Base-by-base conservation (phyloP, 139 green algal species). In the Astrephomene gubernaculifera region DNA sequence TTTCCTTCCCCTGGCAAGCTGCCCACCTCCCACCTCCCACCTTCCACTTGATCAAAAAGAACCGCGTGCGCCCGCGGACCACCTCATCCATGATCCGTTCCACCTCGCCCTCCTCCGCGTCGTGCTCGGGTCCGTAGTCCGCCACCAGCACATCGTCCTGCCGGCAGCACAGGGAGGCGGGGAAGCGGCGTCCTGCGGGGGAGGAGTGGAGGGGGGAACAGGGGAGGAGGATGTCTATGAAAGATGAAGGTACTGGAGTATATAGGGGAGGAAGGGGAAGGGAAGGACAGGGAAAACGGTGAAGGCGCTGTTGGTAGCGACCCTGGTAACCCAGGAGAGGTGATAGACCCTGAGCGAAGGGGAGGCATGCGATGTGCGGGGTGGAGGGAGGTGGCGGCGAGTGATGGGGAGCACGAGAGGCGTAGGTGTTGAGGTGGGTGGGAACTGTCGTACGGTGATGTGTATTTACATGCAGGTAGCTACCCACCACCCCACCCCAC, bases 81-180 rank as follows among this genome's bases (percentile, higher is more conserved):
- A 69, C n/a, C n/a, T 78, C 41, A 44, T 78, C 70, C 70, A 78
- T 63, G 44, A 78, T 78, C 3, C 70, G 44, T n/a, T 78, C 70
- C 70, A 78, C 70, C 29, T 44, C 29, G 24, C 70, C 70, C 70
- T 61, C 70, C 7, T 43, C 29, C 0, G 0, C n/a, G 43, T 63
- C 44, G 10, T 5, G 1, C 0, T 27, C 70, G 29, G 70, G 70
- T 1, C 31, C 43, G 70, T 78, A 78, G 44, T 78, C 70, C 25
- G 12, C 44, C 70, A 78, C 7, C 9, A 10, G 70, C 2, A 43
- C 10, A 44, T 78, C 70, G 70, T 14, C 43, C 5, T 43, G 70
- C 7, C 70, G 70, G 70, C 31, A 78, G 70, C 70, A 78, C 9
- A 39, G 27, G 9, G 70, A 78, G 6, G 43, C 44, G 44, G 70